Base-by-base conservation (phyloP, 805 yeast genomes). In the Cyberlindnera saturnus region DNA sequence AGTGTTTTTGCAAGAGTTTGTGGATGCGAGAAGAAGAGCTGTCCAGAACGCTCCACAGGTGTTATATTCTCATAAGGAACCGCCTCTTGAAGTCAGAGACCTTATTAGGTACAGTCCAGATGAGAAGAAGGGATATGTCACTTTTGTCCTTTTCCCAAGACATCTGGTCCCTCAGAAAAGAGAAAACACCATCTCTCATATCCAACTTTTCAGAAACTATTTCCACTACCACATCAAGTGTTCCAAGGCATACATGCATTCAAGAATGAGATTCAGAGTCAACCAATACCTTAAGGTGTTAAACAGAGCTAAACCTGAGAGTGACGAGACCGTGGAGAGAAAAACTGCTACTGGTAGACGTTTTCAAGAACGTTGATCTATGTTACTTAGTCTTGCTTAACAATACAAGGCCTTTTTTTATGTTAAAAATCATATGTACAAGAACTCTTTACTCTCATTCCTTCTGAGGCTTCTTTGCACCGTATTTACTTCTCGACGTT, bases 21-120 rank as follows among this genome's bases (percentile, higher is more conserved):
- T 89, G 36, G 97, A 90, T 63, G 96, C 98, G 10, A 81, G 99
- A 66, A 86, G 86, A 61, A 78, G 96, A 64, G 85, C 95, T 5
- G 91, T 93, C 47, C 99, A 93, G 67, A 90, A 93, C 39, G 97
- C 98, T 2, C 99, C 99, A 15, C 99, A 93, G 70, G 99, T 93
- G 41, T 75, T 93, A 56, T 90, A 85, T 59, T 83, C 95, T 6
- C 89, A 83, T 60, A 76, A 73, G 49, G 96, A 87, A 55, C 87
- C 97, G n/a, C 99, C 99, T 8, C 73, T 88, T 57, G 99, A 93
- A 62, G 73, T 86, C 44, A 72, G 79, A 45, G 63, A 66, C 44
- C 64, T 75, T 33, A 73, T 67, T 30, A 58, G 53, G 15, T 48
- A 54, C 36, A 65, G 64, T 17, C 55, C 66, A 8, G 70, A 69